These are phyloP conservation scores for Scenedesmus sp. DNA, from an alignment of 163 green algal species.

Conservation along the genomic window DNA sequence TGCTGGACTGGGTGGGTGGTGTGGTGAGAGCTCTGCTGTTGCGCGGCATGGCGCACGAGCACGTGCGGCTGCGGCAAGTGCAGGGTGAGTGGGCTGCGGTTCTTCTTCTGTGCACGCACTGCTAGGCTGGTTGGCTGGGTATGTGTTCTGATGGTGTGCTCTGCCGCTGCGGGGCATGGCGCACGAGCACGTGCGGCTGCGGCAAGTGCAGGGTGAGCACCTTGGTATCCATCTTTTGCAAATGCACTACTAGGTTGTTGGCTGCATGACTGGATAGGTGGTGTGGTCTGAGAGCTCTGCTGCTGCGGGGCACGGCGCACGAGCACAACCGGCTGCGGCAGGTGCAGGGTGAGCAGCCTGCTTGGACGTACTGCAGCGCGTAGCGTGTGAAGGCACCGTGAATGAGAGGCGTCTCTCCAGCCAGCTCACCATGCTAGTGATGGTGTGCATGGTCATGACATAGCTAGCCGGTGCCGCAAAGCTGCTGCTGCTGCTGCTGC, in stretches of 20 bases:
- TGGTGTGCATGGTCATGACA: too few species aligned
- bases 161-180: not conserved
- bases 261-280: too few species aligned
- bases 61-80: slow-evolving; percentile 24
- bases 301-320: too few species aligned
- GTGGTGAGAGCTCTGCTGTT: too few species aligned
- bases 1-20: too few species aligned
- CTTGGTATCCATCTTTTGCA: not conserved
- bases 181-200: slow-evolving; percentile 21
- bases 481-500: not conserved
- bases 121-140: not conserved
- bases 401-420: too few species aligned
- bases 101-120: not conserved
- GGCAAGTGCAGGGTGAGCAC: slow-evolving; percentile 12
- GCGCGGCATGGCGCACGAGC: not conserved
- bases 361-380: too few species aligned
- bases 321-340: slow-evolving; percentile 1
- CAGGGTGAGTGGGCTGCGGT: slow-evolving; percentile 1
- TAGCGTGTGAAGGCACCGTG: too few species aligned
- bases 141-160: not conserved
- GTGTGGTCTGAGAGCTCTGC: too few species aligned
- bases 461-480: not conserved
- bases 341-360: slow-evolving; percentile 24
- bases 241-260: too few species aligned
- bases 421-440: too few species aligned